phyloP scores from a whole-genome alignment of 352 stramenopile species.

The Phytophthora fragariaefolia region DNA sequence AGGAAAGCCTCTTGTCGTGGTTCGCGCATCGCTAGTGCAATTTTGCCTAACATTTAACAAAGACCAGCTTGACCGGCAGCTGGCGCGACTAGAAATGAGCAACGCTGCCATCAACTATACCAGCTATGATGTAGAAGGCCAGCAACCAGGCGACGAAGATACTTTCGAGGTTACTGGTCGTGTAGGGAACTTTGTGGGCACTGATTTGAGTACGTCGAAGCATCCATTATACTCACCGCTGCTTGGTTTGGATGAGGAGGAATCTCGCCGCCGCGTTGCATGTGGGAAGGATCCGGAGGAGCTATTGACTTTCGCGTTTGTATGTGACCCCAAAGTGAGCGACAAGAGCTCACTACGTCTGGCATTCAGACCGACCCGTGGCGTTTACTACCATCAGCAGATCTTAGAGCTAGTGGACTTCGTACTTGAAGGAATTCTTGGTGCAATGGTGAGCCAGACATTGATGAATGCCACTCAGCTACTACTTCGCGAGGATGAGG shows the following conservation, averaged over 20 bases:
- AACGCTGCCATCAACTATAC: conserved; percentile 60
- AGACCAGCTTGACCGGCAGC: conserved; percentile 69
- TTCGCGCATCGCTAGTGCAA: conserved; percentile 73
- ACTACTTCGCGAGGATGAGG: conserved; percentile 68
- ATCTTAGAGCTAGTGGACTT: conserved; percentile 85
- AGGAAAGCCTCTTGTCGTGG: conserved; percentile 35
- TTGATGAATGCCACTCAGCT: conserved; percentile 76
- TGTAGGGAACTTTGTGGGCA: conserved; percentile 78
- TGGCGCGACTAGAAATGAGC: conserved; percentile 67
- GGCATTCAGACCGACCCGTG: conserved; percentile 66
- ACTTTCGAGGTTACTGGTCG: conserved; percentile 46
- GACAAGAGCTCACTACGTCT: conserved; percentile 59
- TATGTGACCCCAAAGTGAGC: conserved; percentile 18
- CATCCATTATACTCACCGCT: conserved; percentile 70
- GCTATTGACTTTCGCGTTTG: conserved; percentile 38
- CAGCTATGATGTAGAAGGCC: conserved; percentile 26
- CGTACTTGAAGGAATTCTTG: conserved; percentile 81
- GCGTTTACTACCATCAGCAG: conserved; percentile 90
- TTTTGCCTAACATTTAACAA: conserved; percentile 89
- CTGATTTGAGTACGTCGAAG: conserved; percentile 76
- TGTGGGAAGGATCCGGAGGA: conserved; percentile 18
- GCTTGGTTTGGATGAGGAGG: conserved; percentile 61
- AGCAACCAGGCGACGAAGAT: conserved; percentile 20
- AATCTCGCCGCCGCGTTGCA: conserved; percentile 16
- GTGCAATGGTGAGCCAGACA: conserved; percentile 74